phyloP scores from a whole-genome alignment of 2,329 filamentous ascomycete species.

The Colletotrichum camelliae region DNA sequence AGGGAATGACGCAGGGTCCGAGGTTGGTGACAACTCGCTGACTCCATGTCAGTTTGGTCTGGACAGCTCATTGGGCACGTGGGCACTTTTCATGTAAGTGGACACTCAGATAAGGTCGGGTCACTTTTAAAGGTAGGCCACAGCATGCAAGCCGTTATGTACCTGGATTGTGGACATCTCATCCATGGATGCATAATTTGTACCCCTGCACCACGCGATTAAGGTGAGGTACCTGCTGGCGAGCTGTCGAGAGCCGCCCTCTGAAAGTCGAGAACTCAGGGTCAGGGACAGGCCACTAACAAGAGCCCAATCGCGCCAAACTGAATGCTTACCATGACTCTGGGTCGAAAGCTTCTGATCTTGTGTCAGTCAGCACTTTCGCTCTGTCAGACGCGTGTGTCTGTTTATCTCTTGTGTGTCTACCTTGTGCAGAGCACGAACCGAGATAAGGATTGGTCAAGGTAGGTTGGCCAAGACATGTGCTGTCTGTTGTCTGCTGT shows the following conservation, averaged over 20 bases:
- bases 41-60: neutral
- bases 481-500: neutral
- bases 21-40: neutral
- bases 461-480: neutral
- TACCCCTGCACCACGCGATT: neutral
- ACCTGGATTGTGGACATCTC: neutral
- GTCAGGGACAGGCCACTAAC: neutral
- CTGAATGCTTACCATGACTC: neutral
- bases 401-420: neutral
- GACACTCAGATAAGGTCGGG: neutral
- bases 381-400: neutral
- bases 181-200: neutral
- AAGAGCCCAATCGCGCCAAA: neutral
- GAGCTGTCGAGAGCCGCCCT: neutral
- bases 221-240: neutral
- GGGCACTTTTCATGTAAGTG: neutral
- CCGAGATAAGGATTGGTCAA: neutral
- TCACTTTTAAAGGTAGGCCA: neutral
- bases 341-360: neutral
- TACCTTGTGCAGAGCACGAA: neutral
- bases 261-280: neutral
- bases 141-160: neutral
- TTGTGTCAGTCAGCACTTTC: neutral
- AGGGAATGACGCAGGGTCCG: constrained; percentile 2
- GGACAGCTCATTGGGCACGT: constrained; percentile 1